A percentile compares a stretch with the other conserved stretches of the same genome.
phyloP scores from a whole-genome alignment of 78 protist species.

The Mantamonas sphyraenae region DNA sequence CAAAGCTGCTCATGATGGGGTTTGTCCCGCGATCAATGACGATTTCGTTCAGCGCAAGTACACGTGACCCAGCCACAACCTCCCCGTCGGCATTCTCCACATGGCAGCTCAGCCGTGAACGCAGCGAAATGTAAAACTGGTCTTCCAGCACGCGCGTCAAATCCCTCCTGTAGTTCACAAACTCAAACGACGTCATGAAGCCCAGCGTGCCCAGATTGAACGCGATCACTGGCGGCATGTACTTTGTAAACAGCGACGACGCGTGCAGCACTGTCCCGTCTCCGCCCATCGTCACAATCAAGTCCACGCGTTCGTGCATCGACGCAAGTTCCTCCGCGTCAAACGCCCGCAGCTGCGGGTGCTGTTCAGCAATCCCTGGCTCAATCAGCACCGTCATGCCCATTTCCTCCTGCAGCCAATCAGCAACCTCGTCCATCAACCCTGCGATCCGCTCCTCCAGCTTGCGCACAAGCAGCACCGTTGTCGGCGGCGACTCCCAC shows the following conservation, averaged over 20 bases:
- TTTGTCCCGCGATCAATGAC: conserved; percentile 17
- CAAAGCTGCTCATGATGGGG: conserved; percentile 22
- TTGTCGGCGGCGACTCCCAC: neutral
- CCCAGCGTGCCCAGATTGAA: conserved; percentile 75
- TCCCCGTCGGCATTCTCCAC: too few species aligned
- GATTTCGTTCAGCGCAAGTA: conserved; percentile 20
- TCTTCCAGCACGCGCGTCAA: conserved; percentile 6
- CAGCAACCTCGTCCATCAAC: neutral
- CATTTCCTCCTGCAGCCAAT: neutral
- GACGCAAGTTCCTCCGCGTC: too few species aligned
- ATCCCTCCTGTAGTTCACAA: too few species aligned
- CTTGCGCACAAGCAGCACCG: neutral
- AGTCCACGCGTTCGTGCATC: conserved; percentile 57
- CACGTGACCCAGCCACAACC: neutral
- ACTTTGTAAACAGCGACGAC: conserved; percentile 43
- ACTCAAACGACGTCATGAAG: conserved; percentile 69
- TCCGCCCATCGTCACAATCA: conserved; percentile 82
- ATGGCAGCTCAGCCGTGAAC: too few species aligned
- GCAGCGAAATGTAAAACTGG: too few species aligned
- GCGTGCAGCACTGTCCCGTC: conserved; percentile 86
- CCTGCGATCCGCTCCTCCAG: neutral
- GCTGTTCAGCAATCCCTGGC: neutral
- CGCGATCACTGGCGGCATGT: conserved; percentile 67
- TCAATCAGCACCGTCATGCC: neutral
- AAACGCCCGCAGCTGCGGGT: too few species aligned